Conservation (phyloP, 108 stramenopile species). For the Cylindrotheca closterium region DNA sequence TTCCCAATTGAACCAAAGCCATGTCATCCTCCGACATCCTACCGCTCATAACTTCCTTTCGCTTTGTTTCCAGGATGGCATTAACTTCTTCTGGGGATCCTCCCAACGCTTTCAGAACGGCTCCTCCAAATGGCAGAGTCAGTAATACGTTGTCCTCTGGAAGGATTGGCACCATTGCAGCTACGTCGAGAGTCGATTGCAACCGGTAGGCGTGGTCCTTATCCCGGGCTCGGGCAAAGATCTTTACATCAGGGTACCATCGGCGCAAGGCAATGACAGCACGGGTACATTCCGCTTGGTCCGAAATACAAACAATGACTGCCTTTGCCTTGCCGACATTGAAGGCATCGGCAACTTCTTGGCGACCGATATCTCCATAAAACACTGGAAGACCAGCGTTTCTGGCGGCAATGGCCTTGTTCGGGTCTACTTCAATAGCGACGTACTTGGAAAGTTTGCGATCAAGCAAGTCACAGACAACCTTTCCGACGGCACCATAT, state of each 20-base stretch:
- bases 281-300: constrained; percentile 83
- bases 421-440: constrained; percentile 91
- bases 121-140: constrained; percentile 94
- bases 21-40: constrained; percentile 59
- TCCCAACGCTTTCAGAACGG: constrained; percentile 82
- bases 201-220: constrained; percentile 90
- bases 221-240: constrained; percentile 89
- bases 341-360: constrained; percentile 92
- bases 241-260: constrained; percentile 88
- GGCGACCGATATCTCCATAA: constrained; percentile 92
- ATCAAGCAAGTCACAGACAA: constrained; percentile 94
- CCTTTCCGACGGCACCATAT: constrained; percentile 92
- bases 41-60: constrained; percentile 74
- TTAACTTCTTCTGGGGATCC: constrained; percentile 81
- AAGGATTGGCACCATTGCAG: constrained; percentile 93
- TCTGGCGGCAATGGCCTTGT: constrained; percentile 91
- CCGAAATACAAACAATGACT: constrained; percentile 91
- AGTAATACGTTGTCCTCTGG: constrained; percentile 93
- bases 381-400: constrained; percentile 94
- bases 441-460: constrained; percentile 92
- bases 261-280: constrained; percentile 89
- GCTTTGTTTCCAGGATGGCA: constrained; percentile 76
- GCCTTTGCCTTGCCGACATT: constrained; percentile 92
- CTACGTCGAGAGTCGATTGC: constrained; percentile 83
- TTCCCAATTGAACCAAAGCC: constrained; percentile 62